phyloP scores from a whole-genome alignment of 2,329 filamentous ascomycete genomes.

The Trichoderma koningiopsis region DNA sequence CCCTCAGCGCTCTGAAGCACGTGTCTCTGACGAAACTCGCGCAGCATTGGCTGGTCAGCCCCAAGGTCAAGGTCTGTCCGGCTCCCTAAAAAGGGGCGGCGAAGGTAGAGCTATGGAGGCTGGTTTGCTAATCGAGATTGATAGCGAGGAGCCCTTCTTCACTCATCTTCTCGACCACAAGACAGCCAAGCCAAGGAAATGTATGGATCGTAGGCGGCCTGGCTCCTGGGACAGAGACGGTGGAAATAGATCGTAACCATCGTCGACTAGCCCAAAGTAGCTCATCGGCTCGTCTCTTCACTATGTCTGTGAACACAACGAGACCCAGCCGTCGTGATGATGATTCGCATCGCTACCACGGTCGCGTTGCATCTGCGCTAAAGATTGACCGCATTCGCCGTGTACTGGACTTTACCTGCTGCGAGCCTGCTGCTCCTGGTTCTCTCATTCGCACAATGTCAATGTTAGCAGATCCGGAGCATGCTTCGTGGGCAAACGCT shows the following conservation, averaged over 20 bases:
- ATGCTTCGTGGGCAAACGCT: not conserved
- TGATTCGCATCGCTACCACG: slow-evolving; percentile 69
- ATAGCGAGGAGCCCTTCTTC: slow-evolving; percentile 33
- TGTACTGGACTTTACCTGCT: slow-evolving; percentile 59
- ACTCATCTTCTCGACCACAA: slow-evolving; percentile 33
- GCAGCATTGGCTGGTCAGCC: slow-evolving; percentile 10
- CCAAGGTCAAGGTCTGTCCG: slow-evolving; percentile 7
- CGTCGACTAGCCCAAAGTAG: slow-evolving; percentile 68
- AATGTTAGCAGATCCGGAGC: not conserved
- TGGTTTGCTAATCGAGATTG: slow-evolving; percentile 19
- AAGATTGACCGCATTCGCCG: slow-evolving; percentile 71
- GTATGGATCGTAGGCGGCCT: slow-evolving; percentile 79
- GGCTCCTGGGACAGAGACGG: slow-evolving; percentile 52
- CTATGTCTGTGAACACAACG: slow-evolving; percentile 50
- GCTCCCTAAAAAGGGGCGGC: not conserved
- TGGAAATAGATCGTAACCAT: slow-evolving; percentile 62
- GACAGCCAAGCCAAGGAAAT: slow-evolving; percentile 65
- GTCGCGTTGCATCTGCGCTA: slow-evolving; percentile 76
- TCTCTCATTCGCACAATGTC: not conserved
- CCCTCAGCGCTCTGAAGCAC: slow-evolving; percentile 28
- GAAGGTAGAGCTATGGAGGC: not conserved
- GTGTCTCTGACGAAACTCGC: not conserved
- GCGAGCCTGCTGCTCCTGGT: slow-evolving; percentile 20
- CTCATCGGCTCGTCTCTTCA: slow-evolving; percentile 69
- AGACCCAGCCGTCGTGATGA: slow-evolving; percentile 58